phyloP scores from a whole-genome alignment of 192 early-diverging fungal genomes.

The Radiomyces spectabilis region DNA sequence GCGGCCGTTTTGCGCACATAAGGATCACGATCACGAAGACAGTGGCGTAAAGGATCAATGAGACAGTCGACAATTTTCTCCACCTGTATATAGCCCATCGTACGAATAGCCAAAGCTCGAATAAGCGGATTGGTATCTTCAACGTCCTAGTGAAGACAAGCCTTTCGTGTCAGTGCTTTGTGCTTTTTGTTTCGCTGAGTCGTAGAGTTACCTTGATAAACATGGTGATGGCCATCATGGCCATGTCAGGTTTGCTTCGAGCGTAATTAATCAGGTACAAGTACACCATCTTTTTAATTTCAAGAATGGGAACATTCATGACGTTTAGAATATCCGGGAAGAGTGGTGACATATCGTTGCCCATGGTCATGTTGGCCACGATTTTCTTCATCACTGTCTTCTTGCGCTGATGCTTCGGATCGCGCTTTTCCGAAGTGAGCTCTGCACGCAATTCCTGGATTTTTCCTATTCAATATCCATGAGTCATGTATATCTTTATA shows the following conservation, averaged over 20 bases:
- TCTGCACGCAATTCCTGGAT: slow-evolving; percentile 83
- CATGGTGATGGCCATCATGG: slow-evolving; percentile 81
- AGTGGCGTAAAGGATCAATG: slow-evolving; percentile 76
- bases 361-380: slow-evolving; percentile 99
- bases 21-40: slow-evolving; percentile 82
- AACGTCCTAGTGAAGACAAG: slow-evolving; percentile 55
- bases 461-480: slow-evolving; percentile 55
- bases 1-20: slow-evolving; percentile 97
- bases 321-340: slow-evolving; percentile 88
- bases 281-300: slow-evolving; percentile 91
- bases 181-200: background rate
- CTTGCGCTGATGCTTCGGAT: slow-evolving; percentile 72
- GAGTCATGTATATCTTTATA: background rate
- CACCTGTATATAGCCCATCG: slow-evolving; percentile 94
- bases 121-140: slow-evolving; percentile 92
- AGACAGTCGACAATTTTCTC: slow-evolving; percentile 85
- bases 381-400: slow-evolving; percentile 88
- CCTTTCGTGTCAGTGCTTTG: background rate
- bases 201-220: slow-evolving; percentile 63
- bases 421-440: slow-evolving; percentile 80
- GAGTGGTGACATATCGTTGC: slow-evolving; percentile 96
- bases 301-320: slow-evolving; percentile 82
- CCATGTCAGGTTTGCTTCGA: slow-evolving; percentile 87
- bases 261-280: slow-evolving; percentile 97
- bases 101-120: slow-evolving; percentile 90